phyloP scores from a whole-genome alignment of 2,329 filamentous ascomycete genomes.

The Penicillium sp. region DNA sequence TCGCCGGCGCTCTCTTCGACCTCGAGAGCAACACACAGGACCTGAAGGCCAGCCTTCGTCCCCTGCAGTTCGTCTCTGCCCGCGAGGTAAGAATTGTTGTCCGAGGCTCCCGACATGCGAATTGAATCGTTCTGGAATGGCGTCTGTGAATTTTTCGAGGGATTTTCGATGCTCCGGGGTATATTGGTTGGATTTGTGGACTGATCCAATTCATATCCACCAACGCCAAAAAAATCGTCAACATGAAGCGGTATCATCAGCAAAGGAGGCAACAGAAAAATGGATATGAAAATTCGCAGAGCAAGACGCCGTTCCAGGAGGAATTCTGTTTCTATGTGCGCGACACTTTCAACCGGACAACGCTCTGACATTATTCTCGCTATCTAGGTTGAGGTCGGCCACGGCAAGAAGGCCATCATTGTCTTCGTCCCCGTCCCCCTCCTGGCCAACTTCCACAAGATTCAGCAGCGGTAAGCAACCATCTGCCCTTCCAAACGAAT shows the following conservation, averaged over 20 bases:
- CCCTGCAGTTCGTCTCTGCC: constrained; percentile 97
- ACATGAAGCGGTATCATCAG: background rate
- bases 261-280: background rate
- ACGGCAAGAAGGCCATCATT: constrained; percentile 99
- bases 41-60: constrained; percentile 92
- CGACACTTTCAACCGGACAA: constrained; percentile 8
- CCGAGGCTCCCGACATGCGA: constrained; percentile 7
- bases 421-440: constrained; percentile 99
- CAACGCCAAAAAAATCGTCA: constrained; percentile 5
- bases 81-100: constrained; percentile 78
- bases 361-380: constrained; percentile 37
- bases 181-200: constrained; percentile 14
- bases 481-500: constrained; percentile 8
- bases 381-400: constrained; percentile 95
- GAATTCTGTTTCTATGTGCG: constrained; percentile 10
- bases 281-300: constrained; percentile 2
- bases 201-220: constrained; percentile 8
- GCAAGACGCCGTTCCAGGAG: constrained; percentile 8
- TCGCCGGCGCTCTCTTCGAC: constrained; percentile 96
- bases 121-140: constrained; percentile 13
- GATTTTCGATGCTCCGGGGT: constrained; percentile 12
- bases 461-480: constrained; percentile 90
- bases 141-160: constrained; percentile 16
- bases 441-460: constrained; percentile 97
- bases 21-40: constrained; percentile 99